Evolutionary conservation across 805 yeast species (phyloP).

Genomic region (Blastobotrys peoriensis): DNA sequence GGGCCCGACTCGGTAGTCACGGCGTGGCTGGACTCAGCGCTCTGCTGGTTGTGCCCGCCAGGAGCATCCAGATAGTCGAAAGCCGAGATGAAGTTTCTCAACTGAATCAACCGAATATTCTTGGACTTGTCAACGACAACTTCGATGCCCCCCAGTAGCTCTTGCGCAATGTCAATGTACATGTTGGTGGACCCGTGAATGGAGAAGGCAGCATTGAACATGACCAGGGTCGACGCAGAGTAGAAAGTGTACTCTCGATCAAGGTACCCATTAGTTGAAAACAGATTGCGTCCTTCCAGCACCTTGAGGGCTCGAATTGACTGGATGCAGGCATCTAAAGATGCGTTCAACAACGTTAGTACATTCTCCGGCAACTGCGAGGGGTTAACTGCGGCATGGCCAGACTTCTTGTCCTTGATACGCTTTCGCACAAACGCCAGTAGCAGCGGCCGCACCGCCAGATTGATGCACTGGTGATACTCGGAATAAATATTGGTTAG

Average conservation of each 20-base stretch:
- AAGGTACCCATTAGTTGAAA: conserved; percentile 19
- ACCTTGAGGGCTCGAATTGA: conserved; percentile 15
- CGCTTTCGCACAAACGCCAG: conserved; percentile 21
- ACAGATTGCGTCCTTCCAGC: conserved; percentile 7
- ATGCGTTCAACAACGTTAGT: conserved; percentile 17
- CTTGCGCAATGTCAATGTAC: conserved; percentile 17
- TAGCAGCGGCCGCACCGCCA: conserved; percentile 22
- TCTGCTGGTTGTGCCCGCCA: not conserved
- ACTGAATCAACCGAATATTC: conserved; percentile 17
- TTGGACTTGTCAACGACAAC: conserved; percentile 13
- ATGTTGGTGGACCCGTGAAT: conserved; percentile 12
- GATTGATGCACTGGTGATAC: conserved; percentile 21
- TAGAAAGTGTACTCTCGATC: conserved; percentile 22
- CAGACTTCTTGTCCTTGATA: conserved; percentile 9
- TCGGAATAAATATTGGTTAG: conserved; percentile 20
- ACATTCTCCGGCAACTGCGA: conserved; percentile 15
- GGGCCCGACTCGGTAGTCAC: not conserved
- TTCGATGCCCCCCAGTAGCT: conserved; percentile 8
- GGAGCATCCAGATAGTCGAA: conserved; percentile 13
- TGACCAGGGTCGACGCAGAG: conserved; percentile 21
- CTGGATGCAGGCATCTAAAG: conserved; percentile 22
- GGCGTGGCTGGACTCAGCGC: not conserved
- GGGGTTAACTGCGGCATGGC: conserved; percentile 14
- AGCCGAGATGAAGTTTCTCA: conserved; percentile 12
- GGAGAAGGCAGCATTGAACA: conserved; percentile 20